Percentiles rank a stretch among this genome's conserved stretches.
Conservation (phyloP, 768 basidiomycete species). For the Pisolithus tinctorius region DNA sequence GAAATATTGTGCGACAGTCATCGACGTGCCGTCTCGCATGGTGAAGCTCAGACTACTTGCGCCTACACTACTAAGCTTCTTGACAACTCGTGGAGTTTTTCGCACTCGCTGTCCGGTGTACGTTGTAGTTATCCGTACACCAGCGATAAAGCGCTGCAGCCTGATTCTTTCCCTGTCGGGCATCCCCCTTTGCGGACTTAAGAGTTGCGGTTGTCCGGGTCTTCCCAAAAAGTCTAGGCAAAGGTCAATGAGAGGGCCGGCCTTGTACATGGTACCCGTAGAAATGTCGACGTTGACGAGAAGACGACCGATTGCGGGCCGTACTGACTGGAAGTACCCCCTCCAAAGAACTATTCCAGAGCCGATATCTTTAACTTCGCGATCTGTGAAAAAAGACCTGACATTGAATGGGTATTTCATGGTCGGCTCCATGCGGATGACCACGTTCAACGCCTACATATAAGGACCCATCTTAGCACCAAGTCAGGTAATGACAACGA, state of each 20-base stretch:
- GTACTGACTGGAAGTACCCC: conserved; percentile 75
- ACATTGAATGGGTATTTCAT: conserved; percentile 64
- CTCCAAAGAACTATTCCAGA: conserved; percentile 66
- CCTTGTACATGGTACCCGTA: conserved; percentile 69
- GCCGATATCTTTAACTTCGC: conserved; percentile 49
- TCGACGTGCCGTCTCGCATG: conserved; percentile 46
- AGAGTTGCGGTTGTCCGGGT: conserved; percentile 21
- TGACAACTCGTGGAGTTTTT: conserved; percentile 52
- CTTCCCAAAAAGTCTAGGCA: conserved; percentile 49
- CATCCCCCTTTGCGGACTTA: conserved; percentile 36
- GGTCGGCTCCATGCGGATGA: conserved; percentile 69
- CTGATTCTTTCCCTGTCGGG: conserved; percentile 46
- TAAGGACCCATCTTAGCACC: background rate
- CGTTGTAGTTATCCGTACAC: conserved; percentile 42
- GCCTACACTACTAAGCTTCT: conserved; percentile 47
- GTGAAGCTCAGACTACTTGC: conserved; percentile 51
- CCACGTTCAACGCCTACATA: conserved; percentile 62
- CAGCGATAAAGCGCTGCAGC: conserved; percentile 50
- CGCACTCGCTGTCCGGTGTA: conserved; percentile 30
- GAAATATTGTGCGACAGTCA: conserved; percentile 63
- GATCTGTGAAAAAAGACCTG: conserved; percentile 64
- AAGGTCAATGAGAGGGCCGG: conserved; percentile 51
- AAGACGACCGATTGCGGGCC: conserved; percentile 58
- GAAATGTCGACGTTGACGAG: conserved; percentile 75
- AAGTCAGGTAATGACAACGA: background rate